Evolutionary conservation across 2,329 filamentous ascomycete species (phyloP), one percentile per base, ranked within the genome.

Genomic region (Botrytis cinerea): DNA sequence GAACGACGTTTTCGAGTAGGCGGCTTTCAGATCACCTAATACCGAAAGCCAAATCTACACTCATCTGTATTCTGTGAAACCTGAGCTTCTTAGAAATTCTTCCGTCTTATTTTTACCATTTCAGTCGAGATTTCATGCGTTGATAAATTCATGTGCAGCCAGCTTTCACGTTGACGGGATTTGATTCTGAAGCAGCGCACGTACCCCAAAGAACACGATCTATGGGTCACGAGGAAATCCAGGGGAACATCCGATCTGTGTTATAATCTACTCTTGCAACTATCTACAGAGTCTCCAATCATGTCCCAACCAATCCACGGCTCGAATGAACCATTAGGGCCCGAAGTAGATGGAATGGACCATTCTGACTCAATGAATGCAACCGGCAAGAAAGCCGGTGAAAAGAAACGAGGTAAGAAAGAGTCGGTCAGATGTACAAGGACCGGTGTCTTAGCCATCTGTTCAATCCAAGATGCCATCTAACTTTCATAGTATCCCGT

Each of bases 401-500:
- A 28, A 18, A 78, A 78, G 75, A 76, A 75, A 35, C 75, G 78
- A 79, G 78, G 78, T 79, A 78, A 45, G 77, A 73, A 38, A 8
- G 9, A 51, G 54, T 35, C 6, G 10, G 48, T 8, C 66, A 68
- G 18, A 18, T 54, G 6, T 32, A 35, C 8, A 45, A 43, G 28
- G 35, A 66, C 43, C 43, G 14, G 43, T 28, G 32, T 46, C 32
- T 40, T 28, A 25, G n/a, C 51, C 28, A 35, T n/a, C 28, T n/a
- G 32, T 45, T 62, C 22, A 28, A 28, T 57, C 48, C 28, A 14
- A 48, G 4, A 62, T 38, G 16, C n/a, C 20, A 8, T 72, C 75
- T 77, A 72, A 79, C 75, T 73, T 25, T 51, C 73, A 32, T 54
- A 80, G 79, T 77, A 68, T 79, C 79, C 48, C 77, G 79, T 59